Base-by-base conservation (phyloP, 129 eudicot genomes). In the Helianthus tuberosus region DNA sequence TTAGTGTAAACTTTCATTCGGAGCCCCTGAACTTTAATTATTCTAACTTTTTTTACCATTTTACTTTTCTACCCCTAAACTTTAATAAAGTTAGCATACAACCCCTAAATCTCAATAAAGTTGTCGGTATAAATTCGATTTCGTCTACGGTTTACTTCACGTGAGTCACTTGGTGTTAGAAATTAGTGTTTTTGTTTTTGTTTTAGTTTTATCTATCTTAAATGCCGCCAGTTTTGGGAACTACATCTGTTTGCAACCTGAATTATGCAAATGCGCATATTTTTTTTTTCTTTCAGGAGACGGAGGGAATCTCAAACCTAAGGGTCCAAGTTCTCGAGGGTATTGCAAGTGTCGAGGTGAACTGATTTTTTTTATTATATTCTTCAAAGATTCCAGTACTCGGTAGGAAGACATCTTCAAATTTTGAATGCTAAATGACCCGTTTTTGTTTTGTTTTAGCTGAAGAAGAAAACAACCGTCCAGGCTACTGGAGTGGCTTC, bases 401-500 rank as follows among this genome's bases (percentile, higher is more conserved):
- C 61, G 17, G 29, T 6, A 14, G 36, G 63, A 57, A 50, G 20
- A 43, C 8, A 61, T 71, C 6, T 20, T 43, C n/a, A 15, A 32
- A 1, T 44, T 43, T 27, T 9, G 12, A 36, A 39, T 67, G 10
- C 7, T 4, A 66, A 43, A 63, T 43, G 15, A 64, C 49, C 3
- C 41, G 6, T 12, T 61, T 32, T 12, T 75, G 17, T 46, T 71
- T 29, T 73, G 43, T 64, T 79, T 35, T 70, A 95, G 99, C 69
- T 94, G 46, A 91, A 86, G 71, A 95, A 91, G 86, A 84, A 95
- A 80, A 95, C 99, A 35, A 95, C 98, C 0, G 90, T 90, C 60
- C 99, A 95, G 87, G 97, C 97, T 75, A 95, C 99, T 14, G 99
- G 99, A 60, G 99, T 95, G 76, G 96, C 97, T 48, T 95, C 99